Base-by-base conservation (phyloP, 495 filamentous ascomycete species). In the Sporormia fimetaria region DNA sequence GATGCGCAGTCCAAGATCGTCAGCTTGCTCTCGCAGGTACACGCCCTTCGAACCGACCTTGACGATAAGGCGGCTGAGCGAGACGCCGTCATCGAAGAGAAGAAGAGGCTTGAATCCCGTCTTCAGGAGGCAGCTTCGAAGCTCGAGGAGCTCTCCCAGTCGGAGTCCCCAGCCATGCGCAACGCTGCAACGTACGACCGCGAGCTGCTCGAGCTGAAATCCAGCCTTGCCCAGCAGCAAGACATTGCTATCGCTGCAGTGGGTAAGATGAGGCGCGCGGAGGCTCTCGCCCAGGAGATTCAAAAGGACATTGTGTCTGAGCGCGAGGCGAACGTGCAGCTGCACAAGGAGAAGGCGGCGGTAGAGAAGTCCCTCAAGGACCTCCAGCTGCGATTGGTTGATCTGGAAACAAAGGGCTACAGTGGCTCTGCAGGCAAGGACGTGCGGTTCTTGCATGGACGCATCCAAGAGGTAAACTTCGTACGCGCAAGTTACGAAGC, bases 221-320 rank as follows among this genome's bases (percentile, higher is more conserved):
- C 85, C 6, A 75, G 72, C 37, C 74, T 96, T 25, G 90, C 87
- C 6, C 87, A 94, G 49, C 84, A 94, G 56, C 83, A 95, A 61
- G 90, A 98, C 57, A 78, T 96, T 20, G 87, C 86, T 14, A 71
- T 81, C 3, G 90, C 90, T 2, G 90, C 90, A 0, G 80, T 96
- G 31, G 88, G 86, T 56, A 96, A 96, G 67, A 98, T 98, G 90
- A 73, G 90, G n/a, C 78, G 88, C 9, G 87, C 92, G 0, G 90
- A 98, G 56, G 84, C 85, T 25, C 66, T 98, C 11, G 76, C 76
- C 1, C 74, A 75, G 12, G 92, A 98, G 63, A 80, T 90, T 43
- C 87, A 96, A 57, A 93, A 92, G 62, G 90, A 98, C 54, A 83
- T 96, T 30, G 79, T 78, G n/a, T 77, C 74, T 10, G 90, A 95